These are phyloP conservation scores for Ophiostoma perfectum DNA, from an alignment of 2,329 filamentous ascomycete species.

Conservation along the genomic window DNA sequence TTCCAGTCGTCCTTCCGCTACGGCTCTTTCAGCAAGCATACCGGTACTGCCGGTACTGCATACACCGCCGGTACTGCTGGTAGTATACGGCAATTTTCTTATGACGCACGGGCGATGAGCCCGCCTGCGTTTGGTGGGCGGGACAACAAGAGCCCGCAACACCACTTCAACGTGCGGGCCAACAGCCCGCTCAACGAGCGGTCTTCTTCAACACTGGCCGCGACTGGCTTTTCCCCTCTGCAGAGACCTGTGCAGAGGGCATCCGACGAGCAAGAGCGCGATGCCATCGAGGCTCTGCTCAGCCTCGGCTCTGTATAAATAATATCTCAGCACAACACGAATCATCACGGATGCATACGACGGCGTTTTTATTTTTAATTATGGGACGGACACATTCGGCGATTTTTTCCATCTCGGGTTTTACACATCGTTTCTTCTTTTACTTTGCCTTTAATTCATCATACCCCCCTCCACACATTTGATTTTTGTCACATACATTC, in stretches of 20 bases:
- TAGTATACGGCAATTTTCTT: constrained; percentile 44
- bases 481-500: constrained; percentile 9
- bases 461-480: constrained; percentile 13
- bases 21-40: constrained; percentile 39
- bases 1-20: constrained; percentile 47
- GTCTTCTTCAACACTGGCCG: constrained; percentile 22
- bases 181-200: constrained; percentile 17
- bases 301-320: constrained; percentile 70
- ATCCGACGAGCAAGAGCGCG: constrained; percentile 68
- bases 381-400: constrained; percentile 12
- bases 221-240: constrained; percentile 46
- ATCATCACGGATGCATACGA: constrained; percentile 40
- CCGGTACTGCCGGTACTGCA: constrained; percentile 13
- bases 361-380: constrained; percentile 42
- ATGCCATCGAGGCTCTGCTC: constrained; percentile 74
- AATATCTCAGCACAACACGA: constrained; percentile 10
- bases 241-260: constrained; percentile 49
- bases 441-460: constrained; percentile 10
- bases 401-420: constrained; percentile 12
- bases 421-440: neutral
- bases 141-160: constrained; percentile 36
- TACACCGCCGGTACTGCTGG: constrained; percentile 20
- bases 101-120: constrained; percentile 41
- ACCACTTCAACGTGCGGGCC: constrained; percentile 31
- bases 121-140: constrained; percentile 4